Conservation (phyloP, 2,329 filamentous ascomycete genomes). For the Elsinoe australis region DNA sequence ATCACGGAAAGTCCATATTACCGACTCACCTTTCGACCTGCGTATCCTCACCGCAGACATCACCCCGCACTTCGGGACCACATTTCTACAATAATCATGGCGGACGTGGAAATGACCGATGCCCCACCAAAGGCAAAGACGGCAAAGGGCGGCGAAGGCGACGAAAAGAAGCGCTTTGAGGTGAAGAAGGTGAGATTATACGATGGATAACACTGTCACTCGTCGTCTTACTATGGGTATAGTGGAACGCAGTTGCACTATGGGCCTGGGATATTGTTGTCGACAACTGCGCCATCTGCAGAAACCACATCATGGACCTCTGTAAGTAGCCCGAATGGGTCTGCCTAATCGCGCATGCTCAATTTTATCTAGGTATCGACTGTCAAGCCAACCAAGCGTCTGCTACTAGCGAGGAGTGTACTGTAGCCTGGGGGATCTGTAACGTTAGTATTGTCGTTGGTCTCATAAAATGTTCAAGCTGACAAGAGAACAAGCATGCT, state of each 20-base stretch:
- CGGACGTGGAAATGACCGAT: conserved; percentile 95
- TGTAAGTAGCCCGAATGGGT: too few relatives aligned
- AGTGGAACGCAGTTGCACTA: conserved; percentile 98
- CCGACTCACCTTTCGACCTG: conserved; percentile 23
- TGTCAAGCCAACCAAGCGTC: conserved; percentile 98
- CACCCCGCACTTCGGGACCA: conserved; percentile 22
- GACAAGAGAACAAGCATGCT: conserved; percentile 61
- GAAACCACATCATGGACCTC: conserved; percentile 99
- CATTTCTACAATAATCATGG: conserved; percentile 68
- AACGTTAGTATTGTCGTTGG: conserved; percentile 61
- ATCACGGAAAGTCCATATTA: too few relatives aligned
- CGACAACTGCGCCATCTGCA: conserved; percentile 98
- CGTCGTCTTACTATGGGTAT: conserved; percentile 19
- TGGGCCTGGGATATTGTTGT: conserved; percentile 99
- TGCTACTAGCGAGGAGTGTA: conserved; percentile 95
- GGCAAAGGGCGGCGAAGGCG: conserved; percentile 46
- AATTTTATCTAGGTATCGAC: conserved; percentile 97
- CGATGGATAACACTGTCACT: conserved; percentile 16
- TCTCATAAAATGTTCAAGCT: conserved; percentile 26
- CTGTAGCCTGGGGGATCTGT: conserved; percentile 97
- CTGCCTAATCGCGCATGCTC: too few relatives aligned
- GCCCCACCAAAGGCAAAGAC: conserved; percentile 52
- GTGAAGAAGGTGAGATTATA: conserved; percentile 76
- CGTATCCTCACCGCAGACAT: conserved; percentile 21
- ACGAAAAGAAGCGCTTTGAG: conserved; percentile 84